Evolutionary conservation across 2,329 filamentous ascomycete species (phyloP).

Genomic region (Dactylonectria estremocensis): DNA sequence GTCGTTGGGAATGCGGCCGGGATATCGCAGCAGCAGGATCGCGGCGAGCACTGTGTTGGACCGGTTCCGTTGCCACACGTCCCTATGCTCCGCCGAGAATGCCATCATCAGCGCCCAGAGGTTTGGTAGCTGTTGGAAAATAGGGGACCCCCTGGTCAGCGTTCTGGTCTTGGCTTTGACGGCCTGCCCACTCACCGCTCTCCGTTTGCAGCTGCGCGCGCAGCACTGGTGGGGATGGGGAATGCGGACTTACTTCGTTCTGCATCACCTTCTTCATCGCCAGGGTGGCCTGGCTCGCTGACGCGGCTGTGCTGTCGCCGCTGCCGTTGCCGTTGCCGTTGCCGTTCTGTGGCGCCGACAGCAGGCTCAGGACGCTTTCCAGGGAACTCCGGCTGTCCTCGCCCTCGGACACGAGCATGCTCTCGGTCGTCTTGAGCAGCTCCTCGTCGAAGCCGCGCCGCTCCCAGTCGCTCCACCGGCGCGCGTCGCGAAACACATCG

Average conservation of each 20-base stretch:
- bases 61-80: constrained; percentile 21
- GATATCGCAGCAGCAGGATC: constrained; percentile 22
- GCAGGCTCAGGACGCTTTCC: constrained; percentile 7
- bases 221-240: not conserved
- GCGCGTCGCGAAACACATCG: constrained; percentile 23
- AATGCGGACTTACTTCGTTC: constrained; percentile 17
- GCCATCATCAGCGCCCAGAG: constrained; percentile 26
- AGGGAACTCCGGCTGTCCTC: constrained; percentile 12
- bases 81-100: constrained; percentile 20
- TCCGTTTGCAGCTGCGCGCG: too few relatives aligned
- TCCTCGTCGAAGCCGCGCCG: constrained; percentile 22
- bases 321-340: too few relatives aligned
- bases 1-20: constrained; percentile 23
- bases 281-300: constrained; percentile 12
- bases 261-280: constrained; percentile 24
- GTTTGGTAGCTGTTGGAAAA: constrained; percentile 19
- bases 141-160: constrained; percentile 8
- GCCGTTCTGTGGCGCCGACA: constrained; percentile 14
- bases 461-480: constrained; percentile 25
- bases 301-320: not conserved
- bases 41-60: constrained; percentile 26
- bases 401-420: constrained; percentile 22
- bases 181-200: not conserved
- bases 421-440: constrained; percentile 23
- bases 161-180: not conserved